phyloP scores from a whole-genome alignment of 2,329 filamentous ascomycete genomes.

The Fusarium sp. region DNA sequence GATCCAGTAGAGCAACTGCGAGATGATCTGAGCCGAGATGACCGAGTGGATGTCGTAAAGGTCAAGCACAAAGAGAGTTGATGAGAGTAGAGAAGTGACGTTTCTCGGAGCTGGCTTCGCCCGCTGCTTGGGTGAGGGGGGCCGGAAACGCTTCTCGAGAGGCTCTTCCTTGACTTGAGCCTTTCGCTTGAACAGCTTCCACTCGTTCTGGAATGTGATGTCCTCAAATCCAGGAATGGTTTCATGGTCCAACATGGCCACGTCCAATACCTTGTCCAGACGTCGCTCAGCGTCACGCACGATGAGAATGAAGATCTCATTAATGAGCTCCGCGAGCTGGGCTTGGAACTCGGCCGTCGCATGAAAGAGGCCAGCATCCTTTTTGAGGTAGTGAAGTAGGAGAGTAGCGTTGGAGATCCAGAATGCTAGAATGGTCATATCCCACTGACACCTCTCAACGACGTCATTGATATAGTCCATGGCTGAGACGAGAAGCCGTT shows the following conservation, averaged over 20 bases:
- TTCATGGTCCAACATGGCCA: conserved; percentile 95
- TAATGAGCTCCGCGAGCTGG: conserved; percentile 91
- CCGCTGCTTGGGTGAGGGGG: conserved; percentile 90
- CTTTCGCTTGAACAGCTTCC: conserved; percentile 95
- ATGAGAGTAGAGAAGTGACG: conserved; percentile 93
- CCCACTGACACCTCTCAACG: conserved; percentile 96
- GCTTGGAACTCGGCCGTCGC: conserved; percentile 89
- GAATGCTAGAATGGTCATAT: conserved; percentile 98
- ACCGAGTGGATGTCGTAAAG: conserved; percentile 99
- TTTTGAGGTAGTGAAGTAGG: conserved; percentile 95
- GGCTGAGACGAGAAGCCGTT: conserved; percentile 79
- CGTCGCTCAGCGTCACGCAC: conserved; percentile 94
- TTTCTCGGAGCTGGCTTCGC: conserved; percentile 93
- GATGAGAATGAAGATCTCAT: conserved; percentile 98
- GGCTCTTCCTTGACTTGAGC: conserved; percentile 89
- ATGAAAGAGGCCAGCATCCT: conserved; percentile 81
- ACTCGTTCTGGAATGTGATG: conserved; percentile 96
- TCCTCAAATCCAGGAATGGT: conserved; percentile 98
- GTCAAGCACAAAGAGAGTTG: conserved; percentile 94
- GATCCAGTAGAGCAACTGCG: conserved; percentile 95
- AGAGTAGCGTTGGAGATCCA: conserved; percentile 98
- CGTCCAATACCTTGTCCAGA: conserved; percentile 93
- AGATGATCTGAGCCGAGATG: conserved; percentile 88
- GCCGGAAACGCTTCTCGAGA: conserved; percentile 86
- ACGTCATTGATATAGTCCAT: conserved; percentile 98